Percentiles rank a stretch among this genome's conserved stretches.
Evolutionary conservation across 1,284 basidiomycete genomes (phyloP).

Genomic region (Apiotrichum mycotoxinovorans): DNA sequence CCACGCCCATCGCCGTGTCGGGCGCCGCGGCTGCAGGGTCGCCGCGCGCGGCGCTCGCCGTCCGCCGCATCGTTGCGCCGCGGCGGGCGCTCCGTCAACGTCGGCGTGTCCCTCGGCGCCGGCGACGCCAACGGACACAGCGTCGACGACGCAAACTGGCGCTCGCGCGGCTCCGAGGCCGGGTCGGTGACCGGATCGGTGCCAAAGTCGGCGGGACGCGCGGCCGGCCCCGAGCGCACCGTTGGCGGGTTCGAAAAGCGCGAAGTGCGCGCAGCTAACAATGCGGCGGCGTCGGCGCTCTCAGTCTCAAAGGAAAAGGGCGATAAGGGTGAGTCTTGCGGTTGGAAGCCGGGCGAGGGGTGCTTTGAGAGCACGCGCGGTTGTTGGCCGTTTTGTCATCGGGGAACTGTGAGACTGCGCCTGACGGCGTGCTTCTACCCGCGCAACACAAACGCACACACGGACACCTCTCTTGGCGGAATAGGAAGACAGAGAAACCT

Average conservation of each 20-base stretch:
- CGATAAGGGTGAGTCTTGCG: constrained; percentile 9
- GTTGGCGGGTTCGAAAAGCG: constrained; percentile 39
- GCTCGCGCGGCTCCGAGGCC: constrained; percentile 16
- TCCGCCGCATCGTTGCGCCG: constrained; percentile 11
- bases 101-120: not conserved
- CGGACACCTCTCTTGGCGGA: too few relatives aligned
- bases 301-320: constrained; percentile 20
- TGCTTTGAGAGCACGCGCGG: too few relatives aligned
- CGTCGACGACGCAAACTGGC: constrained; percentile 28
- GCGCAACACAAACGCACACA: too few relatives aligned
- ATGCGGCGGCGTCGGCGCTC: constrained; percentile 9
- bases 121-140: constrained; percentile 13
- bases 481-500: not conserved
- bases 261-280: constrained; percentile 18
- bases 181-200: constrained; percentile 1
- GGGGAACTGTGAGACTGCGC: too few relatives aligned
- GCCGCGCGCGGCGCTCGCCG: constrained; percentile 4
- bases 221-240: constrained; percentile 28
- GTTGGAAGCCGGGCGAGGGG: too few relatives aligned
- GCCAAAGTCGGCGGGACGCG: constrained; percentile 6
- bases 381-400: too few relatives aligned
- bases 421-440: too few relatives aligned
- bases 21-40: constrained; percentile 11
- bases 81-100: constrained; percentile 8
- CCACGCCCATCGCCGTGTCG: constrained; percentile 33